Conservation (phyloP, 2,329 filamentous ascomycete species). For the Onygenales sp. region DNA sequence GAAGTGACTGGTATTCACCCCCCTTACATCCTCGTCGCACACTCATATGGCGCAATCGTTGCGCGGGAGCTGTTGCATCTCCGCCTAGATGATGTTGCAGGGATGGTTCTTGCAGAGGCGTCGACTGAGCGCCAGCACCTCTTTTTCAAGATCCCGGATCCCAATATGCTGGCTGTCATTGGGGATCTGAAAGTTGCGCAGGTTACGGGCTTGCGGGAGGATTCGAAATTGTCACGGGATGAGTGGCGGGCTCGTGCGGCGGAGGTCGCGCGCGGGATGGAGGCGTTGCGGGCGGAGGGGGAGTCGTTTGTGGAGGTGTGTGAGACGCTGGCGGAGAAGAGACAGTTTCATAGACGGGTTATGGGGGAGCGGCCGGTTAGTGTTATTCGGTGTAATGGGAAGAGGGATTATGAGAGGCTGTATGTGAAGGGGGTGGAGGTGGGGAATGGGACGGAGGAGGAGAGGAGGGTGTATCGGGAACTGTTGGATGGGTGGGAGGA, state of each 20-base stretch:
- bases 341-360: conserved; percentile 20
- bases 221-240: conserved; percentile 21
- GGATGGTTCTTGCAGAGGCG: conserved; percentile 30
- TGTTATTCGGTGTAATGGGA: conserved; percentile 26
- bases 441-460: conserved; percentile 24
- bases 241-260: conserved; percentile 25
- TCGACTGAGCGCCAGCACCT: conserved; percentile 24
- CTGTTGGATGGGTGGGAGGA: conserved; percentile 22
- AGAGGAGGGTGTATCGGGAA: conserved; percentile 19
- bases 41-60: conserved; percentile 33
- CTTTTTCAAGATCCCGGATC: conserved; percentile 23
- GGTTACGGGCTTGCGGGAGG: conserved; percentile 23
- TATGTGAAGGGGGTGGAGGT: conserved; percentile 23
- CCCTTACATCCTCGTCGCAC: conserved; percentile 26
- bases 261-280: conserved; percentile 18
- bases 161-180: conserved; percentile 21
- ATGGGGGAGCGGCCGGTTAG: conserved; percentile 24
- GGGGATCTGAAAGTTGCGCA: conserved; percentile 21
- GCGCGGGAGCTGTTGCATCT: conserved; percentile 30
- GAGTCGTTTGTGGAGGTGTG: conserved; percentile 16
- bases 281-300: conserved; percentile 16
- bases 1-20: conserved; percentile 12
- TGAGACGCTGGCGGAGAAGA: conserved; percentile 18
- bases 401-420: conserved; percentile 23
- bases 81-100: conserved; percentile 18